Evolutionary conservation across 1,284 basidiomycete species (phyloP).

Genomic region (Sanghuangporus sanghuang): DNA sequence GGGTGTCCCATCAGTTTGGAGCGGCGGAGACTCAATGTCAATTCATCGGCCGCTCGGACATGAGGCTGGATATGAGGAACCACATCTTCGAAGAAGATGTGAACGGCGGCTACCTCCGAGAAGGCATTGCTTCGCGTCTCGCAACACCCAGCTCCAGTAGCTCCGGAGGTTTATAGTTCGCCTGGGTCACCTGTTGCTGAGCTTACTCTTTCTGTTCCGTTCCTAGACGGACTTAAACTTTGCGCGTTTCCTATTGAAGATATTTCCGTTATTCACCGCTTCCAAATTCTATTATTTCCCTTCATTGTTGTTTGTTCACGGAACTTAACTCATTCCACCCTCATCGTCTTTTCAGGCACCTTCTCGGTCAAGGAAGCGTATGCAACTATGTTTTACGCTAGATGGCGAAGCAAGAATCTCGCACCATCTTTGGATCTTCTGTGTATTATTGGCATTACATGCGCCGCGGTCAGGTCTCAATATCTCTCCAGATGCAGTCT

Average conservation of each 20-base stretch:
- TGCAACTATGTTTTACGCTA: constrained; percentile 19
- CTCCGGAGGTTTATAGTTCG: background rate
- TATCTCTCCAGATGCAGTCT: background rate
- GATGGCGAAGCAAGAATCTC: constrained; percentile 31
- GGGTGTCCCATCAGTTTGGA: background rate
- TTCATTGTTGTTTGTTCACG: background rate
- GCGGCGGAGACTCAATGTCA: background rate
- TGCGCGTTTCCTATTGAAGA: background rate
- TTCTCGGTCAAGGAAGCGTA: background rate
- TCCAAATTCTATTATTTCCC: background rate
- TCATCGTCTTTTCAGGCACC: background rate
- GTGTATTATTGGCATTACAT: constrained; percentile 21
- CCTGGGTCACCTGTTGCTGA: background rate
- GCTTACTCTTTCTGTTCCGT: background rate
- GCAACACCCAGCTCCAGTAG: background rate
- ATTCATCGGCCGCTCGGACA: background rate
- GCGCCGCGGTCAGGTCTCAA: constrained; percentile 1
- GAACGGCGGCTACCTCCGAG: background rate
- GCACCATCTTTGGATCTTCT: constrained; percentile 28
- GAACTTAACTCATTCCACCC: background rate
- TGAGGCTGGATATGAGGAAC: background rate
- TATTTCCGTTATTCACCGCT: background rate
- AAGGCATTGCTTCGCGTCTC: background rate
- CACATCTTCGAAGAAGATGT: background rate
- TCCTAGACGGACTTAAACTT: background rate